A percentile compares a stretch with the other conserved stretches of the same genome.
Conservation (phyloP, 179 eudicot genomes). For the Silene noctiflora region DNA sequence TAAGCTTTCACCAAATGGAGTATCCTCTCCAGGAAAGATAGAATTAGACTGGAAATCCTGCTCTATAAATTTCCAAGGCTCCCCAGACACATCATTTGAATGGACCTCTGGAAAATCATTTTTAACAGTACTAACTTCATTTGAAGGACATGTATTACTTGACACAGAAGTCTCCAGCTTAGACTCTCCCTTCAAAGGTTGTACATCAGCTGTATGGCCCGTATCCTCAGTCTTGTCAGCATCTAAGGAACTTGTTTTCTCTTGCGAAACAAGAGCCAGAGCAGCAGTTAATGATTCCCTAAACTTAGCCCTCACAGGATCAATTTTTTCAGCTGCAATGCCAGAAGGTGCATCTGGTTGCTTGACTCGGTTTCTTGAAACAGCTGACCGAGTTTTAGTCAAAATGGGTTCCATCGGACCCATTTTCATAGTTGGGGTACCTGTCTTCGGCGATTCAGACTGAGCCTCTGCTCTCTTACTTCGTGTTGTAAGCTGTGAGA, state of each 20-base stretch:
- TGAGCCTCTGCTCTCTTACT: slow-evolving; percentile 9
- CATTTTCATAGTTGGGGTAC: neutral
- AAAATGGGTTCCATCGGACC: neutral
- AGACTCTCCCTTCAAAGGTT: neutral
- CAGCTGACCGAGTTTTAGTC: slow-evolving; percentile 10
- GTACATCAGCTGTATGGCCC: neutral
- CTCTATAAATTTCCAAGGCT: slow-evolving; percentile 23
- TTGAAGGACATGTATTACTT: neutral
- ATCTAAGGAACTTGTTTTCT: slow-evolving; percentile 11
- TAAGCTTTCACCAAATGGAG: slow-evolving; percentile 14
- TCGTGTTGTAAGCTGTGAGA: neutral
- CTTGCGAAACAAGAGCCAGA: slow-evolving; percentile 15
- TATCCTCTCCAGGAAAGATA: slow-evolving; percentile 12
- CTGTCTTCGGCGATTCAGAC: neutral
- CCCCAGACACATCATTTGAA: slow-evolving; percentile 15
- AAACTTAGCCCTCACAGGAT: slow-evolving; percentile 14
- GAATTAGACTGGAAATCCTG: slow-evolving; percentile 18
- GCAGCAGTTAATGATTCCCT: slow-evolving; percentile 17
- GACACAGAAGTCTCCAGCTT: neutral
- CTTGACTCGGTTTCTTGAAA: slow-evolving; percentile 1
- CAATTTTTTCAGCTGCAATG: neutral
- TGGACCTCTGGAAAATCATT: slow-evolving; percentile 1
- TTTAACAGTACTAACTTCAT: neutral
- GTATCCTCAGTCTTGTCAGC: slow-evolving; percentile 1
- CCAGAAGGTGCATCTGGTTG: slow-evolving; percentile 14